Base-by-base conservation (phyloP, 495 filamentous ascomycete species). In the Penicillium cataractarum region DNA sequence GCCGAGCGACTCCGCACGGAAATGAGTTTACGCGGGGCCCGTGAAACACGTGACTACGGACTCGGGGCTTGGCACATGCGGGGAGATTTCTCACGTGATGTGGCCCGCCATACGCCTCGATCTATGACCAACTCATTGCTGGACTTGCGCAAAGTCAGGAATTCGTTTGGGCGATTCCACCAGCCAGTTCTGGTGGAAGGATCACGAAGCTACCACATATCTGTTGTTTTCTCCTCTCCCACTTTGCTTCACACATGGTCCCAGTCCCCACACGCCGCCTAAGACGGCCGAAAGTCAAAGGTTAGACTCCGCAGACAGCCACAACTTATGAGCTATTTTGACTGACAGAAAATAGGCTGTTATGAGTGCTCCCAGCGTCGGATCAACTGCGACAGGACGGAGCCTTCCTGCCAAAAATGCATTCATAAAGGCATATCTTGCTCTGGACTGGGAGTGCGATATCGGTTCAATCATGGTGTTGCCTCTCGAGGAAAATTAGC, bases 1-100 rank as follows among this genome's bases (percentile, higher is more conserved):
- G 49, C 49, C 49, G 49, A 52, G 29, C 9, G 13, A n/a, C 49
- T 32, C 49, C 49, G 49, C 49, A 52, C 27, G 49, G 49, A 29
- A 52, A 32, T 52, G 49, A 29, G 49, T 52, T 52, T 52, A 52
- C 29, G 49, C 49, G 49, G 49, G 49, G n/a, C 10, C 9, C 3
- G 4, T 31, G 10, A n/a, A n/a, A n/a, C 26, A 32, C 26, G 26
- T 52, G 49, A 52, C 27, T 52, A n/a, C 13, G 15, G 7, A 13
- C 15, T 5, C 7, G 8, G 15, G 21, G n/a, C 42, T 46, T 21
- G 13, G n/a, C 22, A 21, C 5, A 9, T 49, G 24, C 19, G 44
- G 44, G 44, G 44, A 24, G 19, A 24, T 19, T 2, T 46, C 6
- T 33, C 35, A 15, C 10, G 35, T 37, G 10, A 2, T 9, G 9